Base-by-base conservation (phyloP, 345 rosid genomes). In the Corchorus capsularis region DNA sequence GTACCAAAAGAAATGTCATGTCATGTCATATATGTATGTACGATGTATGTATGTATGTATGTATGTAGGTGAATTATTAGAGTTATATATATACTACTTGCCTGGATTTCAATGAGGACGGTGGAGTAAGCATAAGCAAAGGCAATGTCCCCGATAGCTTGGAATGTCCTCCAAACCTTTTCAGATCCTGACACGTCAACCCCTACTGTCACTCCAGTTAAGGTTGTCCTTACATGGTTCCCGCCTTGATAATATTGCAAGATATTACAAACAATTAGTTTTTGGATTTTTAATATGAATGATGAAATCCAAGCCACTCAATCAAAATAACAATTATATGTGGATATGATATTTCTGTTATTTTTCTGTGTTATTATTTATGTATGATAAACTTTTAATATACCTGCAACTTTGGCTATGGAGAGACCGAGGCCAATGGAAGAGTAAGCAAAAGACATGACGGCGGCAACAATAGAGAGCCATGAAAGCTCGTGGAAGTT, bases 371-470 rank as follows among this genome's bases (percentile, higher is more conserved):
- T 0, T 71, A 22, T 63, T 50, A 14, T 20, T 71, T 60, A 3
- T 50, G 27, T 27, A 27, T 27, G 27, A 0, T 27, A 27, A 27
- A 27, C 27, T 27, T 27, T 27, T 27, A 27, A 27, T 27, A 27
- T 86, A 84, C 89, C 85, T 35, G 45, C 78, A 16, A 73, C 87
- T 87, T 79, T 91, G 69, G 95, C 93, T 6, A 94, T 77, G 84
- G 97, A 84, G 47, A 94, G 94, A 9, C 95, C 94, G 13, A 93
- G 80, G 45, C 98, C 97, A 0, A 93, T 91, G 17, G 87, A 71
- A 15, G 97, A 82, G 63, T 94, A 94, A 69, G 92, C 83, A 35
- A 94, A 93, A 43, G 97, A 94, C 98, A 94, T 94, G 49, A 94
- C 69, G 14, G 97, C 97, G 0, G 97, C 97, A 6, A 94, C 54